These are phyloP conservation scores for Talaromyces sp. DNA, from an alignment of 2,329 filamentous ascomycete species.

Conservation along the genomic window DNA sequence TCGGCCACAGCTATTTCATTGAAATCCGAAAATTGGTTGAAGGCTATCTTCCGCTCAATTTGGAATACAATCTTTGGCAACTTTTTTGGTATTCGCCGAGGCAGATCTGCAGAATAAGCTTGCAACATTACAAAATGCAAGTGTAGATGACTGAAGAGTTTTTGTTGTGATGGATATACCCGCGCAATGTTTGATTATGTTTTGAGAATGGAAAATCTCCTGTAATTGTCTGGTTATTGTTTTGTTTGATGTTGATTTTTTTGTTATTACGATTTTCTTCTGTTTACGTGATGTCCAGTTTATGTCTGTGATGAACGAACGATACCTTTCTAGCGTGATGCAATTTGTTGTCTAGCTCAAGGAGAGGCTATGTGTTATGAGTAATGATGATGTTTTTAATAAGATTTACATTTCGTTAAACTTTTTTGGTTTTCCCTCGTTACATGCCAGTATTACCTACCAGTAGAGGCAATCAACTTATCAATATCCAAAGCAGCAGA, in stretches of 20 bases:
- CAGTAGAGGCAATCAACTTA: conserved; percentile 40
- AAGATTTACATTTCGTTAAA: conserved; percentile 4
- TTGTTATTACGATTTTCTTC: conserved; percentile 12
- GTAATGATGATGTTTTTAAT: conserved; percentile 10
- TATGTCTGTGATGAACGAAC: background rate
- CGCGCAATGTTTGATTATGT: conserved; percentile 9
- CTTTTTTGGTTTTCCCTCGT: background rate
- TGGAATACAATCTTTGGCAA: conserved; percentile 38
- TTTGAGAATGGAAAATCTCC: conserved; percentile 4
- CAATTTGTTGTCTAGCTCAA: conserved; percentile 8
- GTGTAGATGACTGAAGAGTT: background rate
- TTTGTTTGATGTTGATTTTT: conserved; percentile 6
- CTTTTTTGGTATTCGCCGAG: conserved; percentile 37
- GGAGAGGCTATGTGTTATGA: conserved; percentile 11
- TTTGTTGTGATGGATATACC: conserved; percentile 10
- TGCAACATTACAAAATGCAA: background rate
- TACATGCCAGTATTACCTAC: background rate
- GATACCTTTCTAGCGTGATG: conserved; percentile 4
- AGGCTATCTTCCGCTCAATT: conserved; percentile 35
- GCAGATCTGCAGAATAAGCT: conserved; percentile 14
- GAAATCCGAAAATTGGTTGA: conserved; percentile 37
- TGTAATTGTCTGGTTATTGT: conserved; percentile 3
- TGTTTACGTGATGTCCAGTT: conserved; percentile 6
- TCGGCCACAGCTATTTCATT: conserved; percentile 37
- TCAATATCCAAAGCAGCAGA: conserved; percentile 68